phyloP scores from a whole-genome alignment of 2,329 filamentous ascomycete species.

The Immersiporthe knoxdaviesiana region DNA sequence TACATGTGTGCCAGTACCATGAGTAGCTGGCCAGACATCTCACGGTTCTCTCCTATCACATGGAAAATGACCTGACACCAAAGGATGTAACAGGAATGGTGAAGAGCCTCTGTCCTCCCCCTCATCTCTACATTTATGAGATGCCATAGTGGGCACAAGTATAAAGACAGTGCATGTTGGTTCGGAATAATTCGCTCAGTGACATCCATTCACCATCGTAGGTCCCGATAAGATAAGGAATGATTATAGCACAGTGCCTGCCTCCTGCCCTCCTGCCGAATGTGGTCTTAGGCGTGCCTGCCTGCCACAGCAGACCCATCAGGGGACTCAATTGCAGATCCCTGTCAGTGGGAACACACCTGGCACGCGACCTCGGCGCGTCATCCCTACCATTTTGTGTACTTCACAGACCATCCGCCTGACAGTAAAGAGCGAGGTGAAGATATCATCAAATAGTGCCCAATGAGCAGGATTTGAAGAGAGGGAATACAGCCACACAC shows the following conservation, averaged over 20 bases:
- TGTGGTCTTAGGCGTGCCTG: not conserved
- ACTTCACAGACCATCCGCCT: not conserved
- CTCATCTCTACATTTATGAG: not conserved
- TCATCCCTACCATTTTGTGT: conserved; percentile 12
- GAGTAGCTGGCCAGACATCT: not conserved
- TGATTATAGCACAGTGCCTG: not conserved
- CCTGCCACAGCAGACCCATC: not conserved
- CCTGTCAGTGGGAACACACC: not conserved
- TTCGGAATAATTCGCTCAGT: not conserved
- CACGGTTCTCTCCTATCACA: not conserved
- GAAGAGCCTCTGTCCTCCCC: too few relatives aligned
- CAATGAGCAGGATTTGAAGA: not conserved
- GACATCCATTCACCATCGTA: not conserved
- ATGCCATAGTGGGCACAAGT: too few relatives aligned
- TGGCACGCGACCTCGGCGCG: conserved; percentile 7
- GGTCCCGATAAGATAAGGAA: not conserved
- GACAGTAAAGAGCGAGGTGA: conserved; percentile 6
- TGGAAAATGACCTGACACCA: not conserved
- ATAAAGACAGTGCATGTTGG: not conserved
- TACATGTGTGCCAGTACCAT: not conserved
- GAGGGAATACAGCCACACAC: not conserved
- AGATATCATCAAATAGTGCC: conserved; percentile 10
- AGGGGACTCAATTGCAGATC: not conserved
- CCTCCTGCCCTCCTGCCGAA: not conserved
- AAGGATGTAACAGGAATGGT: not conserved